phyloP scores from a whole-genome alignment of 129 eudicot species.

The Smallanthus sonchifolius region DNA sequence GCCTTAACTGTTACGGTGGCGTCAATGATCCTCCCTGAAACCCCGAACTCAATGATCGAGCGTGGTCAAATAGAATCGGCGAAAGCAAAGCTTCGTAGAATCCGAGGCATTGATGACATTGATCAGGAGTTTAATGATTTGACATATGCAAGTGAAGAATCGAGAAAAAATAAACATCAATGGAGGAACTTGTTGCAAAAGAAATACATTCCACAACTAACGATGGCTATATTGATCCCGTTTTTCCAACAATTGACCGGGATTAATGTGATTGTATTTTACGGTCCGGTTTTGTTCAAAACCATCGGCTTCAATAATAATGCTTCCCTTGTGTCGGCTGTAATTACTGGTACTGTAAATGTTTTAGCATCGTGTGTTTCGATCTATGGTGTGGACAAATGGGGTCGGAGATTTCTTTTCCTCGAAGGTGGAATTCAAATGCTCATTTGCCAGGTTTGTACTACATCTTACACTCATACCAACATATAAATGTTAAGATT shows the following conservation, averaged over 20 bases:
- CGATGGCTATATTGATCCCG: constrained; percentile 79
- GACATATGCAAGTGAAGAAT: constrained; percentile 62
- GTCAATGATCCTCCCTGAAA: constrained; percentile 64
- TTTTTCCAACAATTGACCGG: constrained; percentile 86
- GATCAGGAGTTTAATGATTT: constrained; percentile 69
- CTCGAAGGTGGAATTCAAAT: constrained; percentile 82
- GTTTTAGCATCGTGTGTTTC: constrained; percentile 71
- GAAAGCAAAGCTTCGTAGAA: constrained; percentile 36
- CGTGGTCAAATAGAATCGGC: constrained; percentile 58
- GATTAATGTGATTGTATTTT: constrained; percentile 83
- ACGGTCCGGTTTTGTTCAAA: constrained; percentile 80
- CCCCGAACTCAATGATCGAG: constrained; percentile 86
- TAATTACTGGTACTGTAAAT: constrained; percentile 68
- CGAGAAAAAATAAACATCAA: constrained; percentile 53
- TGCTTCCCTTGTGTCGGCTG: constrained; percentile 81
- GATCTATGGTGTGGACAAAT: constrained; percentile 65
- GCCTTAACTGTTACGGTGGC: constrained; percentile 67
- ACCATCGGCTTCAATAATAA: constrained; percentile 74
- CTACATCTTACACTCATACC: neutral
- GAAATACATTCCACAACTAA: constrained; percentile 75
- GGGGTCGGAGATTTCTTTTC: constrained; percentile 80
- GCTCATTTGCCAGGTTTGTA: constrained; percentile 81
- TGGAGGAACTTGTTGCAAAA: constrained; percentile 63
- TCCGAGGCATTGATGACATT: constrained; percentile 57
- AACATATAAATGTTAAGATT: neutral